Percentiles rank a stretch among this genome's conserved stretches.
Conservation (phyloP, 2,329 filamentous ascomycete genomes). For the Ascochyta lentis region DNA sequence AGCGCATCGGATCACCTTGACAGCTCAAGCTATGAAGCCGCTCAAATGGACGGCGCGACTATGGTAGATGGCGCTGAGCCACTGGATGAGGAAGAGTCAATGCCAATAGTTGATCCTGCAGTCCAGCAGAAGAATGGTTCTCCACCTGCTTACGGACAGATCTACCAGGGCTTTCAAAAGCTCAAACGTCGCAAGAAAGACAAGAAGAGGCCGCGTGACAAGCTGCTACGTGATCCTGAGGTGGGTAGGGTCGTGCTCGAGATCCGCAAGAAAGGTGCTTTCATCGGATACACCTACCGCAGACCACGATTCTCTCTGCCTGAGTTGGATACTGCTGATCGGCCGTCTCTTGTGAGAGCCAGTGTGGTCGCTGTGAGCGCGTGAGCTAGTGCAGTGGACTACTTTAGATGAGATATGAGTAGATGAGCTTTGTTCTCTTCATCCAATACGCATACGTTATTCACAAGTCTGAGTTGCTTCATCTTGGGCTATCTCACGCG, state of each 20-base stretch:
- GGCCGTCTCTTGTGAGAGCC: neutral
- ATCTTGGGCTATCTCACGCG: too few relatives aligned
- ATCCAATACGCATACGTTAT: neutral
- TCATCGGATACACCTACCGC: constrained; percentile 88
- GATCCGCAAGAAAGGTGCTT: constrained; percentile 81
- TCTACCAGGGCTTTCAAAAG: constrained; percentile 17
- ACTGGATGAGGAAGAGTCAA: neutral
- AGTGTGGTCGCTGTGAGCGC: constrained; percentile 19
- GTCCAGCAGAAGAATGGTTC: neutral
- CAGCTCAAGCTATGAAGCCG: constrained; percentile 41
- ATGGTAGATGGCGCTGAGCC: constrained; percentile 3
- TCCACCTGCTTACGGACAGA: constrained; percentile 4
- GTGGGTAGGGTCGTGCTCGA: constrained; percentile 74
- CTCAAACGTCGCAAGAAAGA: constrained; percentile 65
- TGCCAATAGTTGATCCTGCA: neutral
- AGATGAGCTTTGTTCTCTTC: neutral
- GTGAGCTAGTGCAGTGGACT: constrained; percentile 1
- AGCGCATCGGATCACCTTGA: constrained; percentile 47
- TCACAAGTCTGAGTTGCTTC: too few relatives aligned
- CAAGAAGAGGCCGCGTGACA: constrained; percentile 82
- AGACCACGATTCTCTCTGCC: constrained; percentile 51
- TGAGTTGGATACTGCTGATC: constrained; percentile 33
- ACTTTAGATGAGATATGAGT: neutral
- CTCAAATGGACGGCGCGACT: constrained; percentile 6
- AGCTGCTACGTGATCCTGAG: constrained; percentile 75